Percentiles rank a stretch among this genome's conserved stretches.
These are phyloP conservation scores for Chaetomium olivaceum DNA, from an alignment of 2,329 filamentous ascomycete species.

Conservation along the genomic window DNA sequence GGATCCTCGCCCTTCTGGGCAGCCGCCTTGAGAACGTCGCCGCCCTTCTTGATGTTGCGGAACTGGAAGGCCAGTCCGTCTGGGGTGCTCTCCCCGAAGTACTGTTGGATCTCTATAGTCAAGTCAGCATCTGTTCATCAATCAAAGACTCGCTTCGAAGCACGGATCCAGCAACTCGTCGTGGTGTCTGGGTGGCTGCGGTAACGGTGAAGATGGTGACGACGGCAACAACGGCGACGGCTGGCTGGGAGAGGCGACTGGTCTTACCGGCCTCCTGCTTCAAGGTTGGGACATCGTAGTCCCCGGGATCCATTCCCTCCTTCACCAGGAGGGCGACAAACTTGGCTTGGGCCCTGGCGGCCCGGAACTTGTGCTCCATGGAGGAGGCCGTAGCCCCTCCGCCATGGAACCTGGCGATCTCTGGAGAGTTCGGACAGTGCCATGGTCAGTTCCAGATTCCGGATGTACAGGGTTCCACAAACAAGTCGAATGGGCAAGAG, in stretches of 20 bases:
- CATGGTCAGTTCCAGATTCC: slow-evolving; percentile 26
- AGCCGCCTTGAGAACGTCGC: slow-evolving; percentile 48
- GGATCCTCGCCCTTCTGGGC: slow-evolving; percentile 50
- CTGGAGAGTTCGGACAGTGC: slow-evolving; percentile 38
- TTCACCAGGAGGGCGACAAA: slow-evolving; percentile 42
- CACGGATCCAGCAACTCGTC: slow-evolving; percentile 4
- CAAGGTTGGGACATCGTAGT: slow-evolving; percentile 44
- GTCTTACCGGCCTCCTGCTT: slow-evolving; percentile 21
- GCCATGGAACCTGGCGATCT: slow-evolving; percentile 44
- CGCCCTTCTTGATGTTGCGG: slow-evolving; percentile 55
- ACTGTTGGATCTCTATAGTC: slow-evolving; percentile 56
- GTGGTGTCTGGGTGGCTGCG: background rate
- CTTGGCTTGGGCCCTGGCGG: slow-evolving; percentile 46
- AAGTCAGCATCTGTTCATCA: slow-evolving; percentile 5
- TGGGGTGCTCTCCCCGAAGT: slow-evolving; percentile 60
- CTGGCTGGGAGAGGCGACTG: background rate
- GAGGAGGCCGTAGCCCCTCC: slow-evolving; percentile 41
- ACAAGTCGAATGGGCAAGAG: background rate
- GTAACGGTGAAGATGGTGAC: background rate
- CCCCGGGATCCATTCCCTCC: slow-evolving; percentile 45
- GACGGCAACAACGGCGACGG: background rate
- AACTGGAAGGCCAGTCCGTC: slow-evolving; percentile 64
- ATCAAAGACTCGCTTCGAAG: background rate
- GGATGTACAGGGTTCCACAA: background rate
- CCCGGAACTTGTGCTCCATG: slow-evolving; percentile 55